A percentile compares a stretch with the other conserved stretches of the same genome.
These are phyloP conservation scores for Davidsoniella virescens DNA, from an alignment of 2,329 filamentous ascomycete genomes.

Conservation along the genomic window DNA sequence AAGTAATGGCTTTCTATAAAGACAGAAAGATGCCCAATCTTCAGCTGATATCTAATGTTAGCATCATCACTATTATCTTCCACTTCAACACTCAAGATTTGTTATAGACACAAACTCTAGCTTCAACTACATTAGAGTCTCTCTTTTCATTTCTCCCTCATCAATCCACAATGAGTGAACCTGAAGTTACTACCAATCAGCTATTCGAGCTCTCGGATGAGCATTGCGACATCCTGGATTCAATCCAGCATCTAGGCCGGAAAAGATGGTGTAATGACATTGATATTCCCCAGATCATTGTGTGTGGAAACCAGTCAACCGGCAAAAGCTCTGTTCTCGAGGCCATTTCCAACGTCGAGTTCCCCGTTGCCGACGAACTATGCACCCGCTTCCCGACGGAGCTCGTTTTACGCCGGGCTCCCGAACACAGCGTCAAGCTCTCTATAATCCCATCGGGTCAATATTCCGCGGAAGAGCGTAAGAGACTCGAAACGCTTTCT, in stretches of 20 bases:
- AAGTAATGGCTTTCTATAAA: no score
- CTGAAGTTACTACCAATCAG: no score
- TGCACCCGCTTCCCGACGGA: constrained; percentile 16
- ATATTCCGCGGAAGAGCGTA: background rate
- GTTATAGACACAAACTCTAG: no score
- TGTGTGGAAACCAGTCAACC: constrained; percentile 16
- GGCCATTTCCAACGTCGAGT: constrained; percentile 15
- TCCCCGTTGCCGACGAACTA: constrained; percentile 14
- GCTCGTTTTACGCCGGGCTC: constrained; percentile 14
- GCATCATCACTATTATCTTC: no score
- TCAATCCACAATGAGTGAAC: no score
- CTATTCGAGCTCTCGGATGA: background rate
- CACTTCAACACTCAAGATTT: no score
- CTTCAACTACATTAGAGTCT: no score
- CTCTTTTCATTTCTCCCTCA: no score
- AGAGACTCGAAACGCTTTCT: background rate
- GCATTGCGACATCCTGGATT: constrained; percentile 3
- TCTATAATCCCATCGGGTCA: background rate
- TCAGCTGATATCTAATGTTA: no score
- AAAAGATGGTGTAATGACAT: constrained; percentile 14
- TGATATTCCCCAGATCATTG: constrained; percentile 15
- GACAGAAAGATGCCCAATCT: no score
- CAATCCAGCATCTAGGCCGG: constrained; percentile 13
- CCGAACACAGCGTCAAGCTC: background rate
- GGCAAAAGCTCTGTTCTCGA: constrained; percentile 17